phyloP scores from a whole-genome alignment of 371 early-diverging fungal species.

The Blyttiomyces sp. region DNA sequence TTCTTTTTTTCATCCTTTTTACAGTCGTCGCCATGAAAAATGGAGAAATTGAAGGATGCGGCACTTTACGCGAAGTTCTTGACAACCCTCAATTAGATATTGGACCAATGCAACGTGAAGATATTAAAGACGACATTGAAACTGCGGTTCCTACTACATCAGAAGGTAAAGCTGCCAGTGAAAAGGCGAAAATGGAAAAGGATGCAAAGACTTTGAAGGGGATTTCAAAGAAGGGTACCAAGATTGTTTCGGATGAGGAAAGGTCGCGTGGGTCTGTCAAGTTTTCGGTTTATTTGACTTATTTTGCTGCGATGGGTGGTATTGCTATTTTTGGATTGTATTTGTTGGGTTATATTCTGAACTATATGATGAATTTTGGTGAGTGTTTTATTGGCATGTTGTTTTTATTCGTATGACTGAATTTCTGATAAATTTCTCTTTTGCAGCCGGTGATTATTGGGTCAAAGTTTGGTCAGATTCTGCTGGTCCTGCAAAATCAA shows the following conservation, averaged over 20 bases:
- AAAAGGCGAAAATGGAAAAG: background rate
- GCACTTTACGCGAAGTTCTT: slow-evolving; percentile 5
- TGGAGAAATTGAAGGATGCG: slow-evolving; percentile 21
- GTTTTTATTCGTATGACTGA: slow-evolving; percentile 7
- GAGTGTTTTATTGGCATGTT: too few species aligned
- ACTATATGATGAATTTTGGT: too few species aligned
- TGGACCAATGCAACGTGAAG: background rate
- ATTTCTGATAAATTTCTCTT: slow-evolving; percentile 2
- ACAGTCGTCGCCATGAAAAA: slow-evolving; percentile 28
- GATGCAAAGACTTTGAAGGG: slow-evolving; percentile 6
- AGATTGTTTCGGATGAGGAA: slow-evolving; percentile 34
- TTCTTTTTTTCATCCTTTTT: background rate
- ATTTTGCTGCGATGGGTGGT: slow-evolving; percentile 33
- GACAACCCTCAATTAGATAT: background rate
- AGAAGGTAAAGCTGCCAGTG: background rate
- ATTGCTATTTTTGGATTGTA: background rate
- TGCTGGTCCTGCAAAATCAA: background rate
- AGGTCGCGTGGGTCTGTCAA: slow-evolving; percentile 29
- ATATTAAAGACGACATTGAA: background rate
- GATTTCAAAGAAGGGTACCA: slow-evolving; percentile 18
- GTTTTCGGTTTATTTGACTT: slow-evolving; percentile 26
- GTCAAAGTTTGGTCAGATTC: slow-evolving; percentile 36
- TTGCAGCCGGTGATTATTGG: slow-evolving; percentile 26
- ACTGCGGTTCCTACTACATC: background rate
- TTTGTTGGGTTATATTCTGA: background rate